phyloP scores from a whole-genome alignment of 371 early-diverging fungal species.

The Choanephora cucurbitarum region DNA sequence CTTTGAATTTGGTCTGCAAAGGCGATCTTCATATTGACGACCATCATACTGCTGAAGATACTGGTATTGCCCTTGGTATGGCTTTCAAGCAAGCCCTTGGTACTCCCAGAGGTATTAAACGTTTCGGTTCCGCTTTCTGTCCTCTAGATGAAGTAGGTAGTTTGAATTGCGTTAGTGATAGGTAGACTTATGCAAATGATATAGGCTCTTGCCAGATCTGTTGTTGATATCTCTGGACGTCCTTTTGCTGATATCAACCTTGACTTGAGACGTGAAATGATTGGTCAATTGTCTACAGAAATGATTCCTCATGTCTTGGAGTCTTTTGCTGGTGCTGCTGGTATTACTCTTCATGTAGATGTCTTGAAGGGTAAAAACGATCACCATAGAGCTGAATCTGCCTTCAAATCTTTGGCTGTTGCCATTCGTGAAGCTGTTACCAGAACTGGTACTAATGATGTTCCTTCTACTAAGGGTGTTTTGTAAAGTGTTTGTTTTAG shows the following conservation, averaged over 20 bases:
- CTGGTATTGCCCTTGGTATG: slow-evolving; percentile 90
- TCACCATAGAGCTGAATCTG: slow-evolving; percentile 92
- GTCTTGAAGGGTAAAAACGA: slow-evolving; percentile 90
- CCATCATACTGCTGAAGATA: slow-evolving; percentile 97
- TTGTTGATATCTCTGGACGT: slow-evolving; percentile 97
- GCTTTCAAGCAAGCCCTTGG: slow-evolving; percentile 93
- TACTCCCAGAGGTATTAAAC: slow-evolving; percentile 85
- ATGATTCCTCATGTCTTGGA: slow-evolving; percentile 96
- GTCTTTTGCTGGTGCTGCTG: slow-evolving; percentile 90
- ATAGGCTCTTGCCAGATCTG: slow-evolving; percentile 88
- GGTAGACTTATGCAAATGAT: not conserved
- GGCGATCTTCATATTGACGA: slow-evolving; percentile 97
- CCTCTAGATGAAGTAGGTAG: slow-evolving; percentile 87
- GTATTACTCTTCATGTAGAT: slow-evolving; percentile 95
- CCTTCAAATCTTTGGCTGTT: slow-evolving; percentile 97
- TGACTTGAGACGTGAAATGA: slow-evolving; percentile 85
- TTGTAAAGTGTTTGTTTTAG: slow-evolving; percentile 59
- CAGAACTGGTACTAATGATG: slow-evolving; percentile 77
- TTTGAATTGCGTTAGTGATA: no score
- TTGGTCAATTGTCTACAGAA: slow-evolving; percentile 89
- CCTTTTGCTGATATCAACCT: slow-evolving; percentile 83
- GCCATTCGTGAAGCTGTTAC: slow-evolving; percentile 86
- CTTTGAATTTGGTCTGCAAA: slow-evolving; percentile 74
- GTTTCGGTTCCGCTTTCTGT: slow-evolving; percentile 94
- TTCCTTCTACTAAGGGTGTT: slow-evolving; percentile 95